phyloP scores from a whole-genome alignment of 768 basidiomycete species.

The Mycena latifolia region DNA sequence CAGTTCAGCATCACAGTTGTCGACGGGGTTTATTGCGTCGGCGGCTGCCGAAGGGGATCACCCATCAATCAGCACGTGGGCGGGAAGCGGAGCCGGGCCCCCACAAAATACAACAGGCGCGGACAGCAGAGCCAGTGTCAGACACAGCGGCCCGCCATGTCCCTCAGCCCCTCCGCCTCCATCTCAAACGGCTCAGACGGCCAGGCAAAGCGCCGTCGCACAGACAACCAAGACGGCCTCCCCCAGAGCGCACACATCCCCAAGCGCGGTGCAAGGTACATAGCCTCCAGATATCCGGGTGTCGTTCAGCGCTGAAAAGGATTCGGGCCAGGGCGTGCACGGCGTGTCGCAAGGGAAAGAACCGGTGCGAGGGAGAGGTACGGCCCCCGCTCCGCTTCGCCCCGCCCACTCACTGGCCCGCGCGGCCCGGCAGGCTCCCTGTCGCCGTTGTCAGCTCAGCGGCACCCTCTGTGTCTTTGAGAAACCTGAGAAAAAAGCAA shows the following conservation, averaged over 20 bases:
- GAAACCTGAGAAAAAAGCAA: slow-evolving; percentile 89
- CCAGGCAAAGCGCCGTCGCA: slow-evolving; percentile 70
- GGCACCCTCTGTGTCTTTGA: slow-evolving; percentile 89
- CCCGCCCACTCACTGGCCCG: slow-evolving; percentile 80
- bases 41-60: no score
- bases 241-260: slow-evolving; percentile 74
- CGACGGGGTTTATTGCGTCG: no score
- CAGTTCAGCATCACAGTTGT: no score
- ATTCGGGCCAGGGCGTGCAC: slow-evolving; percentile 73
- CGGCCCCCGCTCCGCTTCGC: slow-evolving; percentile 68
- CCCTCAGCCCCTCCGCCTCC: slow-evolving; percentile 73
- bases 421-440: slow-evolving; percentile 79
- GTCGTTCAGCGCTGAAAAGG: no score
- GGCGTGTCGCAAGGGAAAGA: slow-evolving; percentile 91
- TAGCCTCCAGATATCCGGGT: no score
- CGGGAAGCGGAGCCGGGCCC: no score
- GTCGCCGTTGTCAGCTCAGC: slow-evolving; percentile 89
- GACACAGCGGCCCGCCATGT: slow-evolving; percentile 60
- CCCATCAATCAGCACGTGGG: no score
- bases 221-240: slow-evolving; percentile 48
- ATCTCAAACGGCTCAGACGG: slow-evolving; percentile 67
- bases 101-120: no score
- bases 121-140: no score
- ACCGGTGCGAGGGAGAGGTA: slow-evolving; percentile 80
- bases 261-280: slow-evolving; percentile 79